Evolutionary conservation across 2,329 filamentous ascomycete species (phyloP).

Genomic region (Beauveria asiatica): DNA sequence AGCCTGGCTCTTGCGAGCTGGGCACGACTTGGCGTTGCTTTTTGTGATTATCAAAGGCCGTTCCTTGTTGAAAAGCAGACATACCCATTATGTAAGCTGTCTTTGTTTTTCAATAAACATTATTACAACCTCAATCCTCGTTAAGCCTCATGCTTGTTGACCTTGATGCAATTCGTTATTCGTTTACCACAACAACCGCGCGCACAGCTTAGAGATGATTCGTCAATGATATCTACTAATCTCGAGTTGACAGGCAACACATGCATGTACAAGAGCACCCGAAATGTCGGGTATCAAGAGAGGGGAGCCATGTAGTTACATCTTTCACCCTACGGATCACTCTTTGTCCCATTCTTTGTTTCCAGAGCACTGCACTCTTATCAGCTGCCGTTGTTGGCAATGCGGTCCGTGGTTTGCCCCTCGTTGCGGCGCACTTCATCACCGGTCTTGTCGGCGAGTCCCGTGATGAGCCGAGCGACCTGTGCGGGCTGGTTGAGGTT

Average conservation of each 20-base stretch:
- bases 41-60: slow-evolving; percentile 14
- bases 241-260: no score
- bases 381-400: slow-evolving; percentile 47
- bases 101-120: not conserved
- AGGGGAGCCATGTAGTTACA: not conserved
- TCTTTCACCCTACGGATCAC: no score
- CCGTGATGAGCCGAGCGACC: slow-evolving; percentile 41
- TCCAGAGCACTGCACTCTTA: not conserved
- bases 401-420: slow-evolving; percentile 39
- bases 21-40: slow-evolving; percentile 17
- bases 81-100: not conserved
- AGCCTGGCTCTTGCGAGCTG: slow-evolving; percentile 6
- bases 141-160: no score
- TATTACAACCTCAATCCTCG: no score
- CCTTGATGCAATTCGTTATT: not conserved
- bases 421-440: slow-evolving; percentile 35
- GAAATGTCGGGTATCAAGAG: not conserved
- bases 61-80: slow-evolving; percentile 5
- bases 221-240: no score
- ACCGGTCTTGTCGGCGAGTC: slow-evolving; percentile 39
- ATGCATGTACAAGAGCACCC: not conserved
- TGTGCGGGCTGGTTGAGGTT: slow-evolving; percentile 29
- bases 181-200: not conserved
- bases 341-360: not conserved
- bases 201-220: no score